Conservation (phyloP, 164 flowering plant species). For the Vitis amurensis region DNA sequence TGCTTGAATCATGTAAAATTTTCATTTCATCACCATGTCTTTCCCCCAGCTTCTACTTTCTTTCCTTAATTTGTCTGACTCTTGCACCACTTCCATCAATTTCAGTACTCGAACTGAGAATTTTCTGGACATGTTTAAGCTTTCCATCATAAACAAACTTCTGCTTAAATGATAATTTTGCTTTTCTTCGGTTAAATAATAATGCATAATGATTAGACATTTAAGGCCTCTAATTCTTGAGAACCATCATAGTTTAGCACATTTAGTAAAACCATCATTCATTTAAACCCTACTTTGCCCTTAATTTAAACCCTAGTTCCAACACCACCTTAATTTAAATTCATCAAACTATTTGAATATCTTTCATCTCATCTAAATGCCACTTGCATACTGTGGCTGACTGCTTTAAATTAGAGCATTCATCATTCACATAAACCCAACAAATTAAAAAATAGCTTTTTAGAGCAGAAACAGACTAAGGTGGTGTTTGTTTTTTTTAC, state of each 20-base stretch:
- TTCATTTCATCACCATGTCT: conserved; percentile 67
- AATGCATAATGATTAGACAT: conserved; percentile 81
- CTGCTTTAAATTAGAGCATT: too few relatives aligned
- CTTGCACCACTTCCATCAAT: conserved; percentile 44
- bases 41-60: conserved; percentile 55
- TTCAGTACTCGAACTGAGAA: conserved; percentile 61
- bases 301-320: too few relatives aligned
- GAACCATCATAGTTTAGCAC: conserved; percentile 5
- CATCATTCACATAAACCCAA: too few relatives aligned
- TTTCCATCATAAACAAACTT: conserved; percentile 77
- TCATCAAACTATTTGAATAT: too few relatives aligned
- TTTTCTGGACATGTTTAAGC: conserved; percentile 75
- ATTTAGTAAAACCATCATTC: neutral
- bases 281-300: too few relatives aligned
- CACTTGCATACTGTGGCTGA: too few relatives aligned
- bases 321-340: too few relatives aligned
- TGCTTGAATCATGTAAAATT: conserved; percentile 66
- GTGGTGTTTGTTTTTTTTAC: too few relatives aligned
- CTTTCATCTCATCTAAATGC: too few relatives aligned
- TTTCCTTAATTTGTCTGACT: conserved; percentile 70
- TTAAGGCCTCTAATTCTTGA: conserved; percentile 83
- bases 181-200: conserved; percentile 81
- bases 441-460: too few relatives aligned
- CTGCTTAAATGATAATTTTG: conserved; percentile 73
- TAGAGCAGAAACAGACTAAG: too few relatives aligned